A percentile compares a stretch with the other conserved stretches of the same genome.
These are phyloP conservation scores for Ricinus communis DNA, from an alignment of 345 rosid genomes.

Conservation along the genomic window DNA sequence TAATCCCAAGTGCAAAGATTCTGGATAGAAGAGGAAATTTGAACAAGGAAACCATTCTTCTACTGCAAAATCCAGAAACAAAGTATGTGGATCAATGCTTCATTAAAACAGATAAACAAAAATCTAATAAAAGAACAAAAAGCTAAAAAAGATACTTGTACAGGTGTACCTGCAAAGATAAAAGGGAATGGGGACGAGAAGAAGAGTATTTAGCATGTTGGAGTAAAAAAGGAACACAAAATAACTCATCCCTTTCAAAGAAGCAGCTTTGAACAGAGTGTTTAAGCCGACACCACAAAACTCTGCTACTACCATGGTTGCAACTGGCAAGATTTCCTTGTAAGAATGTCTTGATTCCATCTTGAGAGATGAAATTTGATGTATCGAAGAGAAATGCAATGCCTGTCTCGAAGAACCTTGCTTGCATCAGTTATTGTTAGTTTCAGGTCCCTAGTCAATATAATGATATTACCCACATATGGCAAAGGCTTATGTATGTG, in stretches of 20 bases:
- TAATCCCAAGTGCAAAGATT: neutral
- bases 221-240: conserved; percentile 1
- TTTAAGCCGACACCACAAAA: neutral
- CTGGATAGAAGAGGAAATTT: conserved; percentile 4
- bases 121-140: neutral
- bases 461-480: too few relatives aligned
- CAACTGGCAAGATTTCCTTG: neutral
- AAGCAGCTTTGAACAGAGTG: conserved; percentile 13
- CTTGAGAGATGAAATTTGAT: too few relatives aligned
- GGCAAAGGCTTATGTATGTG: too few relatives aligned
- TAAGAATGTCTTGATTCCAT: neutral
- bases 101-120: neutral
- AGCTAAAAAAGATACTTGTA: neutral
- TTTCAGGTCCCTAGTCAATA: too few relatives aligned
- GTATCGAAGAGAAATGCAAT: too few relatives aligned
- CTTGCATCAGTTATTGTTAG: too few relatives aligned
- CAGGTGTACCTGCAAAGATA: neutral
- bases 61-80: neutral
- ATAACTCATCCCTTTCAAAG: conserved; percentile 1
- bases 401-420: too few relatives aligned
- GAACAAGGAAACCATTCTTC: neutral
- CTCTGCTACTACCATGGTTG: neutral
- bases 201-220: neutral
- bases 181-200: conserved; percentile 1
- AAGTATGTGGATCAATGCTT: neutral